A percentile compares a stretch with the other conserved stretches of the same genome.
These are phyloP conservation scores for Cryphonectria nitschkei DNA, from an alignment of 2,329 filamentous ascomycete genomes.

Conservation along the genomic window DNA sequence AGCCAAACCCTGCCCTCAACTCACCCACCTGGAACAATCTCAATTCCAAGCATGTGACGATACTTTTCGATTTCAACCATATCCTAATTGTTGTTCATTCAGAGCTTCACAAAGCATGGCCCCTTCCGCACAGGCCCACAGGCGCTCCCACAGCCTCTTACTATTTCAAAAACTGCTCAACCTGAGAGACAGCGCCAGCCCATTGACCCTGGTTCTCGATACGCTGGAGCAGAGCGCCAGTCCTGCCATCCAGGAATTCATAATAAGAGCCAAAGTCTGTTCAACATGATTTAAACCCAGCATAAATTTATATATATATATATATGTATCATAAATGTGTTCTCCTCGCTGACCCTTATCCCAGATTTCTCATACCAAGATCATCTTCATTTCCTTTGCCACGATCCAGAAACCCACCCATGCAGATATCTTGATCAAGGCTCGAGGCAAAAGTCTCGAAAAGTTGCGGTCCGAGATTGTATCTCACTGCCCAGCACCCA, in stretches of 20 bases:
- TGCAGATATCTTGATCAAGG: slow-evolving; percentile 69
- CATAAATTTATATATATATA: neutral
- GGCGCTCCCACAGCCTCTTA: slow-evolving; percentile 35
- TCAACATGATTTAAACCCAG: too few relatives aligned
- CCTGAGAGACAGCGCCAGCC: slow-evolving; percentile 77
- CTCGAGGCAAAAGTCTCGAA: slow-evolving; percentile 60
- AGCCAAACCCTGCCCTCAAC: neutral
- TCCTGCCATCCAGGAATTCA: slow-evolving; percentile 73
- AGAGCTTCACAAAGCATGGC: slow-evolving; percentile 26
- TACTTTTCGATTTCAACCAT: neutral
- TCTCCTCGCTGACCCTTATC: neutral
- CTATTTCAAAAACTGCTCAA: slow-evolving; percentile 42
- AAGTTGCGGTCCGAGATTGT: slow-evolving; percentile 64
- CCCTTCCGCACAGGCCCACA: slow-evolving; percentile 32
- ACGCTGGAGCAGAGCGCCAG: slow-evolving; percentile 79
- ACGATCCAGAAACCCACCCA: slow-evolving; percentile 67
- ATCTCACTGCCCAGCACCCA: slow-evolving; percentile 49
- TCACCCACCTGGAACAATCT: too few relatives aligned
- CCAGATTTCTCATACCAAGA: slow-evolving; percentile 66
- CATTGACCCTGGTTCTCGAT: slow-evolving; percentile 85
- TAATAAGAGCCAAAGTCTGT: slow-evolving; percentile 71
- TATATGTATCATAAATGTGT: too few relatives aligned
- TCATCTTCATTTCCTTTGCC: slow-evolving; percentile 79
- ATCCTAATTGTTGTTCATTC: neutral
- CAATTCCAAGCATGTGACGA: neutral